phyloP scores from a whole-genome alignment of 768 basidiomycete species.

The Boletales sp. region DNA sequence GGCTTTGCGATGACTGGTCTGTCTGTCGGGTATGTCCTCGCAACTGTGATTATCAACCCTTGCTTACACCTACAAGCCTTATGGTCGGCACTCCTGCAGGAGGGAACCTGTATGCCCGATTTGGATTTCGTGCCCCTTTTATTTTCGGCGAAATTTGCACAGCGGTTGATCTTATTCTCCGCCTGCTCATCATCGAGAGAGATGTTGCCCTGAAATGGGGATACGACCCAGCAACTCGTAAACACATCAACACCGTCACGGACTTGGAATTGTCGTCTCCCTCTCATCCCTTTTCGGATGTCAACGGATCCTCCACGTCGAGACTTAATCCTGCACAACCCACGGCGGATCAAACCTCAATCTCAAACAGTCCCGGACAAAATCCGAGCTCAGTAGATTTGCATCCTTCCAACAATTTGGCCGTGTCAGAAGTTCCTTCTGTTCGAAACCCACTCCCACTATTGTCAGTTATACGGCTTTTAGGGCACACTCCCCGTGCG shows the following conservation, averaged over 20 bases:
- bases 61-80: slow-evolving; percentile 31
- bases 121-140: slow-evolving; percentile 61
- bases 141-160: slow-evolving; percentile 48
- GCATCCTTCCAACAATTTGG: neutral
- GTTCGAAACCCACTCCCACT: slow-evolving; percentile 34
- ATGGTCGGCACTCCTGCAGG: slow-evolving; percentile 57
- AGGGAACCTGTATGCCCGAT: slow-evolving; percentile 48
- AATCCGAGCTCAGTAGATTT: neutral
- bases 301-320: neutral
- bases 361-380: neutral
- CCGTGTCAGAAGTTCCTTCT: slow-evolving; percentile 7
- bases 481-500: slow-evolving; percentile 49
- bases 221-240: slow-evolving; percentile 35
- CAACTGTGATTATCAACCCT: neutral
- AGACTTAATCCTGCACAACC: neutral
- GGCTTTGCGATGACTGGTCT: slow-evolving; percentile 59
- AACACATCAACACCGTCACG: neutral
- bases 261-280: slow-evolving; percentile 8
- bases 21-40: slow-evolving; percentile 44
- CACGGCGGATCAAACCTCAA: neutral
- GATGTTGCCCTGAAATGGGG: slow-evolving; percentile 49
- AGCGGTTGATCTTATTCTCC: slow-evolving; percentile 47
- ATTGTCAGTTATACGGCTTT: slow-evolving; percentile 37
- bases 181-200: slow-evolving; percentile 56
- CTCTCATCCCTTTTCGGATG: neutral